These are phyloP conservation scores for Citeromyces siamensis DNA, from an alignment of 1,139 yeast genomes.

Conservation along the genomic window DNA sequence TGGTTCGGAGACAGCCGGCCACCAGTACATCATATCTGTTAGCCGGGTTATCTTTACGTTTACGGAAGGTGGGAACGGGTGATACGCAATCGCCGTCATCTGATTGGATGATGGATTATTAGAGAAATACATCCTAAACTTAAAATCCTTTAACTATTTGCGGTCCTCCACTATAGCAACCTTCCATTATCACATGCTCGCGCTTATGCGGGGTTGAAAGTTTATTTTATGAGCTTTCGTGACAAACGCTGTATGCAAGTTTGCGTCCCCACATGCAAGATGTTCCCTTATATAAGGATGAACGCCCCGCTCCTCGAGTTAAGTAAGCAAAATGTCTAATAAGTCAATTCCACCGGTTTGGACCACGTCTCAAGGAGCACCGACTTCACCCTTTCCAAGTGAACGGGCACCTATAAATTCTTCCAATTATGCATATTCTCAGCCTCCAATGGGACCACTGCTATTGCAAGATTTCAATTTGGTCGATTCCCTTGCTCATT, in stretches of 20 bases:
- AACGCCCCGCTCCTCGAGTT: too few relatives aligned
- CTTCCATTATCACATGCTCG: neutral
- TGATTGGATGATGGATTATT: conserved; percentile 1
- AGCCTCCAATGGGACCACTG: conserved; percentile 52
- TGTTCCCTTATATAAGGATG: neutral
- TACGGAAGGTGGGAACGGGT: too few relatives aligned
- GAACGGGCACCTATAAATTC: conserved; percentile 18
- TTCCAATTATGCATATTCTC: conserved; percentile 13
- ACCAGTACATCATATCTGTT: too few relatives aligned
- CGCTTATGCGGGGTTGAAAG: neutral
- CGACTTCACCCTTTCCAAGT: conserved; percentile 20
- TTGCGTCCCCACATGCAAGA: neutral
- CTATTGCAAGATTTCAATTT: conserved; percentile 70
- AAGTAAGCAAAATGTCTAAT: neutral
- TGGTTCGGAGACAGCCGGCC: too few relatives aligned
- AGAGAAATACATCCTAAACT: too few relatives aligned
- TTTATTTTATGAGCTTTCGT: neutral
- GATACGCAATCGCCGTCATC: neutral
- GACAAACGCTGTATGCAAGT: neutral
- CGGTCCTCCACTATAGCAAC: neutral
- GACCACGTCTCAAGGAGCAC: conserved; percentile 22
- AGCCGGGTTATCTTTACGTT: too few relatives aligned
- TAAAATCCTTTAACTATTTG: too few relatives aligned
- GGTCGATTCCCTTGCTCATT: conserved; percentile 69
- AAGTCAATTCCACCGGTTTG: conserved; percentile 16